Evolutionary conservation across 352 stramenopile species (phyloP).

Genomic region (Thalassiosira exigua): DNA sequence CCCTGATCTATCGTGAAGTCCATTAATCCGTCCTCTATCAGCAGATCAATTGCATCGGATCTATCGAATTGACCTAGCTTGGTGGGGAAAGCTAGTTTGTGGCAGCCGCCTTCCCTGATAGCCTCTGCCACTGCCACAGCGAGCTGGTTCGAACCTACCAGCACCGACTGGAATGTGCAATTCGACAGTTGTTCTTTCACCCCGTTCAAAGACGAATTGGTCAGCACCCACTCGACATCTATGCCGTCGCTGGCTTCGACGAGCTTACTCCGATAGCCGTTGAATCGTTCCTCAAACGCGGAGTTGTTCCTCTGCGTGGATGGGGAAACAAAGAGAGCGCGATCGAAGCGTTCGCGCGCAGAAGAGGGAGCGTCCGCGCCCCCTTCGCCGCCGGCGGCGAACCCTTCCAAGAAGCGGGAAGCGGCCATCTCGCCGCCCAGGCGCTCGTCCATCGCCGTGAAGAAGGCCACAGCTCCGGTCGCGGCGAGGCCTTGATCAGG

Average conservation of each 20-base stretch:
- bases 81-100: background rate
- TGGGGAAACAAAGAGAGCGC: background rate
- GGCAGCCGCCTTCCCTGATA: constrained; percentile 3
- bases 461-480: constrained; percentile 6
- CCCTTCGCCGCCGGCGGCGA: background rate
- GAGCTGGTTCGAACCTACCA: background rate
- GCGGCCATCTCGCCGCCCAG: constrained; percentile 20
- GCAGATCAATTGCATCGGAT: background rate
- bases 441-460: constrained; percentile 15
- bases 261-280: constrained; percentile 15
- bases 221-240: constrained; percentile 6
- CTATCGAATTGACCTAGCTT: constrained; percentile 9
- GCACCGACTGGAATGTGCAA: constrained; percentile 14
- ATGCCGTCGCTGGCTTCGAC: background rate
- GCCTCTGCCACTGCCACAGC: background rate
- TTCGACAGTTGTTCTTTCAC: background rate
- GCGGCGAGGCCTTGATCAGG: background rate
- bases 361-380: background rate
- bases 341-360: background rate
- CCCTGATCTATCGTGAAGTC: constrained; percentile 34
- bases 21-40: background rate
- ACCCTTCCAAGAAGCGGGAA: constrained; percentile 1
- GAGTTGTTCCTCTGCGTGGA: background rate
- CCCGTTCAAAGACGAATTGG: background rate
- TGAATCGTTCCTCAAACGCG: background rate